Evolutionary conservation across 2,329 filamentous ascomycete genomes (phyloP), one percentile per base, ranked within the genome.

Genomic region (Zymoseptoria passerinii): DNA sequence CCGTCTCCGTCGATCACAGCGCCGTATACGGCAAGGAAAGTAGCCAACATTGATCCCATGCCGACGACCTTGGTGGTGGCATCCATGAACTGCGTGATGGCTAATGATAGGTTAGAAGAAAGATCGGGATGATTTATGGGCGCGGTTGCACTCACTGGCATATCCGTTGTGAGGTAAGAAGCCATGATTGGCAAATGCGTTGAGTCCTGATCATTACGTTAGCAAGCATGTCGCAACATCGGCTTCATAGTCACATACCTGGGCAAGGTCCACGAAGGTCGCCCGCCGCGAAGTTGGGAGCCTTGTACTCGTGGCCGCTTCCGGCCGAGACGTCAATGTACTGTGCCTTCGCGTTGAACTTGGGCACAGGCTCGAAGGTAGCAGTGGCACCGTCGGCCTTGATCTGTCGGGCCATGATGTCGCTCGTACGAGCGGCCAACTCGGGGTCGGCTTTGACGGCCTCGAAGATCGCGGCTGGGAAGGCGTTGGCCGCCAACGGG

Each of bases 11-110:
- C 59, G 29, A 60, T 28, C 19, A 70, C 58, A 27, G 68, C 63
- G 28, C 68, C 67, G 49, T 69, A 71, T 44, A 65, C 62, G 23
- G 70, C 63, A 20, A 72, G 63, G 54, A 72, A 66, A 20, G 62
- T 57, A 18, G 58, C 58, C 50, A 63, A 50, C 18, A 57, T 50
- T 8, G 53, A 29, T 18, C 54, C 53, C 52, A 63, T 56, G 27
- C 59, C 57, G 53, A 59, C 59, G 5, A 53, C 66, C 27, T 57
- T 53, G 7, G 23, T 61, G 1, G 68, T 71, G 23, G 58, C 62
- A 8, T 68, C 62, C 56, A 70, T 64, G 62, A 65, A 71, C 27
- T 71, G 63, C 1, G 55, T 20, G 20, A 70, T 63, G 20, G 70
- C 71, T 52, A 7, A 13, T 7, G 4, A 23, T 23, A 23, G n/a